phyloP scores from a whole-genome alignment of 176 grass and related monocot genomes.

The Oryza meyeriana region DNA sequence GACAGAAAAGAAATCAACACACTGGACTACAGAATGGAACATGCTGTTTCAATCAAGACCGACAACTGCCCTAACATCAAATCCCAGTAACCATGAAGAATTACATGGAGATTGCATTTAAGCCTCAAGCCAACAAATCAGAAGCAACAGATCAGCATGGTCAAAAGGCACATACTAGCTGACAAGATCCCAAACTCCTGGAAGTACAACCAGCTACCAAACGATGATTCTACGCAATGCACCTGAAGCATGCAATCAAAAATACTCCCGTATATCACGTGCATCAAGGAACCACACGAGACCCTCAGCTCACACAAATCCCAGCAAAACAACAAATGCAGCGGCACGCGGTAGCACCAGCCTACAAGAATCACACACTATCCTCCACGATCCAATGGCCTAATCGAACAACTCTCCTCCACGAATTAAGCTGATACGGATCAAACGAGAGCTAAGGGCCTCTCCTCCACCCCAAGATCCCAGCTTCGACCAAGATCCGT shows the following conservation, averaged over 20 bases:
- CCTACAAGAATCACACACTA: not conserved
- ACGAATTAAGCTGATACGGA: constrained; percentile 2
- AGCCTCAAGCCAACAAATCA: not conserved
- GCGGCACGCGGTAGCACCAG: not conserved
- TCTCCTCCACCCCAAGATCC: constrained; percentile 29
- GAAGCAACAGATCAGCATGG: not conserved
- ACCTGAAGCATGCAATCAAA: not conserved
- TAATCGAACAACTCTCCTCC: not conserved
- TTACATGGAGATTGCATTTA: constrained; percentile 14
- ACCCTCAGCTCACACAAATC: constrained; percentile 2
- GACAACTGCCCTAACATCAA: not conserved
- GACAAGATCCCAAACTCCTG: constrained; percentile 19
- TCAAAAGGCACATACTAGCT: not conserved
- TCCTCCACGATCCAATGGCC: constrained; percentile 10
- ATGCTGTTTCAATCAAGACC: not conserved
- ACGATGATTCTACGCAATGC: not conserved
- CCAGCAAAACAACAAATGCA: constrained; percentile 1
- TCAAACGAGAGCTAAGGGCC: no score
- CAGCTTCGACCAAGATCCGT: constrained; percentile 34
- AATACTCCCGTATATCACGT: not conserved
- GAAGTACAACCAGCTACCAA: not conserved
- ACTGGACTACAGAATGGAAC: not conserved
- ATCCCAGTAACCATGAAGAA: not conserved
- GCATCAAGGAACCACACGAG: not conserved
- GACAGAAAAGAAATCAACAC: not conserved